Evolutionary conservation across 306 rosid species (phyloP), one percentile per base, ranked within the genome.

Genomic region (Fragaria vesca): DNA sequence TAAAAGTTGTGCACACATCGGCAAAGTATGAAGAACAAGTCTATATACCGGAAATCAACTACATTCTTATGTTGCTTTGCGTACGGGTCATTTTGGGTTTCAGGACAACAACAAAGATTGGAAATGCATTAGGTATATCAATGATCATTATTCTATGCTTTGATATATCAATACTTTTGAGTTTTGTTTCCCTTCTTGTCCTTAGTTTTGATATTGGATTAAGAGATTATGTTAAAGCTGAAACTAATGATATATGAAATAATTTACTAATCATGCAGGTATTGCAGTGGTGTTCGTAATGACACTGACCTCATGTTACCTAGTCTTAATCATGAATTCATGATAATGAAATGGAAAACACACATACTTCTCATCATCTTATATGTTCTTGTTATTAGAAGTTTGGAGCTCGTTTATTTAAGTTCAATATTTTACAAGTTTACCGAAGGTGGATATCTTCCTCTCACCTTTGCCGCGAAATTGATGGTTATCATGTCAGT

Each of bases 1-100:
- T 93, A 54, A 81, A 85, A 78, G 73, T 93, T 21, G 91, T 91
- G 6, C 97, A 93, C 42, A 93, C 98, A 57, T 93, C 98, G 0
- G 4, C 86, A 20, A 85, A 83, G 36, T 86, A 85, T 16, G 86
- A 87, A 74, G 96, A 94, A 68, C 98, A 93, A 80, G 96, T 93
- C 73, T 91, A 84, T 54, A 54, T 93, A 63, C 92, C 97, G 9
- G 91, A 91, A 76, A 76, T 76, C 28, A 91, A 89, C 75, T 93
- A 74, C 84, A 80, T 93, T 38, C 90, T 93, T 28, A 88, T 91
- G 97, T 18, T 91, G 32, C 91, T 92, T 3, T 93, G 97, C 66
- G 73, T 91, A 58, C 89, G 69, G 0, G 85, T 93, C 83, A 89
- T 97, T 42, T 28, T 81, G 21, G 93, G 77, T 5, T 93, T 93